These are phyloP conservation scores for Zymoseptoria tritici DNA, from an alignment of 2,329 filamentous ascomycete species.

Conservation along the genomic window DNA sequence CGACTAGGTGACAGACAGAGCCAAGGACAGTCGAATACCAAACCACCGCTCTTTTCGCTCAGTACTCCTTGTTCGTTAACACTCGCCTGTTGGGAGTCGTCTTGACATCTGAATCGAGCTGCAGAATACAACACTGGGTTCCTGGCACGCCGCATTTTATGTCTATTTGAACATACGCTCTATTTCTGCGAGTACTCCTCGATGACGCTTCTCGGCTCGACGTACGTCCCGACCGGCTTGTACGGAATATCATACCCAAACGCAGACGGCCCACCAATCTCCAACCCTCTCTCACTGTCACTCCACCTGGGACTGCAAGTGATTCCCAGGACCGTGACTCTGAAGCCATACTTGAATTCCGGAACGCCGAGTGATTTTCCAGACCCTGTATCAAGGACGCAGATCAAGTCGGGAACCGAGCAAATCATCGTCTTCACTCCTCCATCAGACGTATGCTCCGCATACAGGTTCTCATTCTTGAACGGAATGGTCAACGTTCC, in stretches of 20 bases:
- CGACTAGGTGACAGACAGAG: too few species aligned
- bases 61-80: too few species aligned
- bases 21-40: too few species aligned
- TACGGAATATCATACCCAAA: slow-evolving; percentile 47
- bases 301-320: slow-evolving; percentile 50
- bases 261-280: slow-evolving; percentile 44
- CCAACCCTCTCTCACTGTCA: slow-evolving; percentile 40
- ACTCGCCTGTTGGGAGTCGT: too few species aligned
- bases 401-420: slow-evolving; percentile 45
- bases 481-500: slow-evolving; percentile 59
- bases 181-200: slow-evolving; percentile 35
- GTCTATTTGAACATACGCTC: not conserved
- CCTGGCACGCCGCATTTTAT: too few species aligned
- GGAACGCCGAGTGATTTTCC: slow-evolving; percentile 47
- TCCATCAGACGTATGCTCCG: slow-evolving; percentile 32
- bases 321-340: slow-evolving; percentile 48
- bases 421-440: slow-evolving; percentile 38
- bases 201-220: slow-evolving; percentile 48
- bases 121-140: too few species aligned
- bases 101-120: too few species aligned
- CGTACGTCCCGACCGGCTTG: slow-evolving; percentile 45
- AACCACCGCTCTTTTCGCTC: too few species aligned
- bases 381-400: slow-evolving; percentile 42
- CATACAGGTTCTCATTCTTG: slow-evolving; percentile 69
- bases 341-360: slow-evolving; percentile 48